Conservation (phyloP, 768 basidiomycete genomes). For the Solioccasus polychromus region DNA sequence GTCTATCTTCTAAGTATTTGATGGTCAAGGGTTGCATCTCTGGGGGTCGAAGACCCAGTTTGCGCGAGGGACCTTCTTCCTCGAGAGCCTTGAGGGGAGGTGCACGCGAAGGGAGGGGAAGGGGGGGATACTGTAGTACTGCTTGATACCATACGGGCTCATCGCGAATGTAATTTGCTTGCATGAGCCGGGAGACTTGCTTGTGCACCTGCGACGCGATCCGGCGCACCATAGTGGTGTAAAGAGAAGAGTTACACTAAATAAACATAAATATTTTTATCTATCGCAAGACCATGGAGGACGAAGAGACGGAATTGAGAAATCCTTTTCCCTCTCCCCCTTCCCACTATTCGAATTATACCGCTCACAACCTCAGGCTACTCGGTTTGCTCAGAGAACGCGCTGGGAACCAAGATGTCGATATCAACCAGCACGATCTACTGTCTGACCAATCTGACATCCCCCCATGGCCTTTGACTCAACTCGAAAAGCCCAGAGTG, state of each 20-base stretch:
- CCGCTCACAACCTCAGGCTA: constrained; percentile 67
- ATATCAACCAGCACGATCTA: constrained; percentile 55
- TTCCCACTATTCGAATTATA: constrained; percentile 77
- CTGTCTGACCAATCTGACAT: constrained; percentile 70
- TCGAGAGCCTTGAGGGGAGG: constrained; percentile 53
- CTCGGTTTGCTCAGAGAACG: constrained; percentile 61
- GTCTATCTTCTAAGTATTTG: constrained; percentile 77
- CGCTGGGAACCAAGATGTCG: constrained; percentile 33
- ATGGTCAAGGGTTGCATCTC: constrained; percentile 56
- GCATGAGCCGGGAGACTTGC: constrained; percentile 78
- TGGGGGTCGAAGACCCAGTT: constrained; percentile 33
- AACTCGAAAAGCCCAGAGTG: constrained; percentile 81
- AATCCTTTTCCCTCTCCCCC: constrained; percentile 91
- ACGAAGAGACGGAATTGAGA: constrained; percentile 72
- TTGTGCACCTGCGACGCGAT: constrained; percentile 88
- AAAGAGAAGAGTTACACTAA: background rate
- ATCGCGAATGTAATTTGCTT: constrained; percentile 54
- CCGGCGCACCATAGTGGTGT: constrained; percentile 61
- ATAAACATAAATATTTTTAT: background rate
- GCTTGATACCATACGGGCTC: constrained; percentile 84
- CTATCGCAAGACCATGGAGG: constrained; percentile 39
- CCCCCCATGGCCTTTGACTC: constrained; percentile 72
- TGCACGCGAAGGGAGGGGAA: constrained; percentile 76
- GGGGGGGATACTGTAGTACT: constrained; percentile 84
- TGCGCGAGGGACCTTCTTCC: constrained; percentile 25